Evolutionary conservation across 768 basidiomycete genomes (phyloP), one percentile per base, ranked within the genome.

Genomic region (Tricholoma hemisulphureum): DNA sequence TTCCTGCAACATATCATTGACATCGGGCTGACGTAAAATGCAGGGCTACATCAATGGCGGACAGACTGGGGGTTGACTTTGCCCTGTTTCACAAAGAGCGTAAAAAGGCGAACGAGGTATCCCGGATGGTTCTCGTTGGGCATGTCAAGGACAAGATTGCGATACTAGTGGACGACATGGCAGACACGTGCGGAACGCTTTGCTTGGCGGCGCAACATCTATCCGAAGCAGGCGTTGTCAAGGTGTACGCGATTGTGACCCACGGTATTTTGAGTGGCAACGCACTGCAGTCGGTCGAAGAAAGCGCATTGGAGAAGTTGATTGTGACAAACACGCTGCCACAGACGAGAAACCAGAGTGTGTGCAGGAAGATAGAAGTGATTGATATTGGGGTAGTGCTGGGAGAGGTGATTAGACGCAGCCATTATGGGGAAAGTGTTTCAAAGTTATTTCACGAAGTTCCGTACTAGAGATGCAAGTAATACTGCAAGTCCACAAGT

Each of bases 1-100:
- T 56, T 26, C 51, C 54, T 37, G 57, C n/a, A 14, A 13, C 53
- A 58, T 21, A 26, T 29, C n/a, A n/a, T n/a, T 56, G 56, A 59
- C 60, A 49, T 54, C 11, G 24, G 54, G 53, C 46, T 63, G 41
- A 59, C 7, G 32, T 45, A 56, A 56, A 56, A 3, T 63, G 49
- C 74, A 98, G 96, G 73, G 97, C 95, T 28, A 97, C 96, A 29
- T 95, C 95, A 18, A 92, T 99, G 65, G 96, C 97, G 21, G 96
- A 98, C 72, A 86, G 92, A 48, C 82, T 98, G 58, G 93, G 94
- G 52, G 91, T 98, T 57, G 96, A 98, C 68, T 98, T 99, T 77
- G 97, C 97, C 23, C 79, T 99, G 55, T 98, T 98, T 81, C 97
- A 99, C 85, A 95, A 98, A 71, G 97, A 99, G 80, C 90, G 96